Percentiles rank a stretch among this genome's conserved stretches.
Evolutionary conservation across 2,329 filamentous ascomycete species (phyloP).

Genomic region (Escovopsis sp.): DNA sequence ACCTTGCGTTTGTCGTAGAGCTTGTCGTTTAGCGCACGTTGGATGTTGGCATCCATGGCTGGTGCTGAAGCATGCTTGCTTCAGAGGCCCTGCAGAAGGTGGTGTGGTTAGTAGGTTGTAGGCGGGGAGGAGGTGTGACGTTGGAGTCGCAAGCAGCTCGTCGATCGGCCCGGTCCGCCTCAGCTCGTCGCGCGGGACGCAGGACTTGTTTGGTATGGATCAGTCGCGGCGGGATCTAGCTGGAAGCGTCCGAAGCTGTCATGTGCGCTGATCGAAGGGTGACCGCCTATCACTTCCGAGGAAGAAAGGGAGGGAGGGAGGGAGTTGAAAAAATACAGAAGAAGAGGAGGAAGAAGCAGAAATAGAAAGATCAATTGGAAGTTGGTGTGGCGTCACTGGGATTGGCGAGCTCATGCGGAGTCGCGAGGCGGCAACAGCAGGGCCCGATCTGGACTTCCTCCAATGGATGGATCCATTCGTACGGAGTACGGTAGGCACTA

Average conservation of each 20-base stretch:
- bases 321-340: no score
- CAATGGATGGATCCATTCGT: neutral
- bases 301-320: no score
- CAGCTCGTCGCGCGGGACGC: no score
- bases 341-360: no score
- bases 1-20: slow-evolving; percentile 97
- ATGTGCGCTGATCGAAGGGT: neutral
- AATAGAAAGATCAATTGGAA: neutral
- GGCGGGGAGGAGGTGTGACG: neutral
- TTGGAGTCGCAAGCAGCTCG: neutral
- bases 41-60: slow-evolving; percentile 75
- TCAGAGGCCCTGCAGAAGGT: neutral
- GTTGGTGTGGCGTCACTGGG: neutral
- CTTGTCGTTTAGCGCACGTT: slow-evolving; percentile 90
- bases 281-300: neutral
- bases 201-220: no score
- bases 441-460: neutral
- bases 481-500: slow-evolving; percentile 3
- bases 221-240: no score
- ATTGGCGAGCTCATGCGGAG: neutral
- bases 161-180: neutral
- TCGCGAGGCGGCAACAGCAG: no score
- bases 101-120: neutral
- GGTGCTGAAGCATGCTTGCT: slow-evolving; percentile 6
- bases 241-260: no score